phyloP scores from a whole-genome alignment of 116 monocot species.

The Iris pallida region DNA sequence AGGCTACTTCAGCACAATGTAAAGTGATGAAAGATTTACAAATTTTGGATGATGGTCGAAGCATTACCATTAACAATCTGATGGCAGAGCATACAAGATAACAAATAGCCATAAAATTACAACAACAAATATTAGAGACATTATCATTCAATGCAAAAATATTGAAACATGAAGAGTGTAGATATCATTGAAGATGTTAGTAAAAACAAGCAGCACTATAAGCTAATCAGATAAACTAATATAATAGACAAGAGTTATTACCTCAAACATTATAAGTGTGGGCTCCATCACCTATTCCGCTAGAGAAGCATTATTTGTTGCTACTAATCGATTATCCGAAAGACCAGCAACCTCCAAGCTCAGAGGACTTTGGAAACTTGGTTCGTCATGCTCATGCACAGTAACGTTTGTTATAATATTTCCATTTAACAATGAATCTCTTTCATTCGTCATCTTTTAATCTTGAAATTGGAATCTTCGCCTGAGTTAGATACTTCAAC shows the following conservation, averaged over 20 bases:
- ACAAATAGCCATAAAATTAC: too few relatives aligned
- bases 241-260: constrained; percentile 14
- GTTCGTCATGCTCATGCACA: constrained; percentile 28
- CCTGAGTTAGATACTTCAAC: constrained; percentile 22
- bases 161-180: too few relatives aligned
- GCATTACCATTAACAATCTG: too few relatives aligned
- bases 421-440: constrained; percentile 34
- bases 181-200: too few relatives aligned
- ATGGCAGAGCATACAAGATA: too few relatives aligned
- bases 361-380: constrained; percentile 13
- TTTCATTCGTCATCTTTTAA: constrained; percentile 53
- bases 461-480: constrained; percentile 34
- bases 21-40: too few relatives aligned
- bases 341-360: constrained; percentile 32
- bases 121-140: too few relatives aligned
- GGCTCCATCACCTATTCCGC: constrained; percentile 83
- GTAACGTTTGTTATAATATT: constrained; percentile 36
- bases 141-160: too few relatives aligned
- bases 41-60: too few relatives aligned
- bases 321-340: constrained; percentile 25
- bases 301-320: constrained; percentile 57
- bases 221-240: too few relatives aligned
- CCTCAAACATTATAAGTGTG: constrained; percentile 96
- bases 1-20: too few relatives aligned
- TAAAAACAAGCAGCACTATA: too few relatives aligned